These are phyloP conservation scores for Durio zibethinus DNA, from an alignment of 345 rosid species.

Conservation along the genomic window DNA sequence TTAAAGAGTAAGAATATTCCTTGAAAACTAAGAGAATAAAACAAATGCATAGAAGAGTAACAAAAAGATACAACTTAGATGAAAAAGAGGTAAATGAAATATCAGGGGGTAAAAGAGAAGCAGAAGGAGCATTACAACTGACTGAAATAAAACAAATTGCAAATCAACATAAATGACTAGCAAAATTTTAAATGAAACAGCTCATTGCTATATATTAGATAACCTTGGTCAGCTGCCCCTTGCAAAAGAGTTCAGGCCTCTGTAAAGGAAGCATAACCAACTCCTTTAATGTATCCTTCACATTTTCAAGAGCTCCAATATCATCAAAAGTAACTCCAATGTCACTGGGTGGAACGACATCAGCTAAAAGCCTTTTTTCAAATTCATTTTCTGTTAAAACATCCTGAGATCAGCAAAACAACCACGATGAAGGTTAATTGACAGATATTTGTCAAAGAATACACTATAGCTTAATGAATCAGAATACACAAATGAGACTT, in stretches of 20 bases:
- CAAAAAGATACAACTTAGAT: not conserved
- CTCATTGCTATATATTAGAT: not conserved
- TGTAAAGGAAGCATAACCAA: slow-evolving; percentile 90
- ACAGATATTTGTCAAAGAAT: not conserved
- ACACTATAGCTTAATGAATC: not conserved
- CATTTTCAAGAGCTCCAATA: slow-evolving; percentile 88
- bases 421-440: slow-evolving; percentile 9
- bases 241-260: slow-evolving; percentile 88
- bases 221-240: slow-evolving; percentile 84
- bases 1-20: slow-evolving; percentile 8
- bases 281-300: slow-evolving; percentile 86
- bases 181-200: not conserved
- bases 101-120: not conserved
- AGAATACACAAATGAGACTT: not conserved
- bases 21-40: not conserved
- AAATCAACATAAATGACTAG: not conserved
- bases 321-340: slow-evolving; percentile 91
- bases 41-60: not conserved
- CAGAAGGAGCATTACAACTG: not conserved
- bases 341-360: slow-evolving; percentile 80
- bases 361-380: slow-evolving; percentile 73
- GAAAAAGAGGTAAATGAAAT: not conserved
- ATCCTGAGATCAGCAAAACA: slow-evolving; percentile 49
- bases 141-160: not conserved
- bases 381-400: slow-evolving; percentile 81